Percentiles rank a stretch among this genome's conserved stretches.
These are phyloP conservation scores for Alternaria arborescens DNA, from an alignment of 2,329 filamentous ascomycete species.

Conservation along the genomic window DNA sequence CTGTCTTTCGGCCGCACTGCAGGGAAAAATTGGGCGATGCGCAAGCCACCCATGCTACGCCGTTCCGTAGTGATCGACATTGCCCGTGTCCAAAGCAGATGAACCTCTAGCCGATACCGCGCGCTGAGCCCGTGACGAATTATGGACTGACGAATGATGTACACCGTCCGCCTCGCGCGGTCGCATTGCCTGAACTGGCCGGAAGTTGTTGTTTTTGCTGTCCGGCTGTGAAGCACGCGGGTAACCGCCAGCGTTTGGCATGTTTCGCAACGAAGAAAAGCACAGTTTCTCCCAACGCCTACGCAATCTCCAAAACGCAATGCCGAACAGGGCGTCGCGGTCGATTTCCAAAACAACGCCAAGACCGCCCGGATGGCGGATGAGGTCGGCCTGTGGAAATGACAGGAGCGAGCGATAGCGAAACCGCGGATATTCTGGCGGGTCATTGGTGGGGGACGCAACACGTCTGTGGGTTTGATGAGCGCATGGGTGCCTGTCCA, in stretches of 20 bases:
- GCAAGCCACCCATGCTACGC: conserved; percentile 39
- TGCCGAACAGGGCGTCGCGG: conserved; percentile 33
- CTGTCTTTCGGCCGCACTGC: conserved; percentile 37
- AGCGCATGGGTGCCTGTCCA: conserved; percentile 41
- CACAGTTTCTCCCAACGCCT: conserved; percentile 12
- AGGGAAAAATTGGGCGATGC: conserved; percentile 42
- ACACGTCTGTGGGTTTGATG: conserved; percentile 45
- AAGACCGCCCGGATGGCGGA: conserved; percentile 39
- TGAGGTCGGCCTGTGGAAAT: conserved; percentile 39
- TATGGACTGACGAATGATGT: conserved; percentile 23
- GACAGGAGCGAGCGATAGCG: conserved; percentile 42
- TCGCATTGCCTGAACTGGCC: conserved; percentile 21
- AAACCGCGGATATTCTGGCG: conserved; percentile 43
- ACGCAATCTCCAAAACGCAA: conserved; percentile 39
- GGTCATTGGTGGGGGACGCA: conserved; percentile 36
- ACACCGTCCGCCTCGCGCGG: conserved; percentile 28
- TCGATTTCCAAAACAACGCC: conserved; percentile 46
- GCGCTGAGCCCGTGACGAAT: conserved; percentile 22
- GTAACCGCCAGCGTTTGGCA: conserved; percentile 44
- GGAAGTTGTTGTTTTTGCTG: conserved; percentile 14
- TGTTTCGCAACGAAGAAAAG: conserved; percentile 46
- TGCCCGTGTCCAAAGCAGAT: conserved; percentile 38
- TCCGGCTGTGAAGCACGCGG: conserved; percentile 41
- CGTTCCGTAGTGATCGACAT: conserved; percentile 32
- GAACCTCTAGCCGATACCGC: conserved; percentile 27